Conservation (phyloP, 73 alveolate genomes). For the Paramecium biaurelia region DNA sequence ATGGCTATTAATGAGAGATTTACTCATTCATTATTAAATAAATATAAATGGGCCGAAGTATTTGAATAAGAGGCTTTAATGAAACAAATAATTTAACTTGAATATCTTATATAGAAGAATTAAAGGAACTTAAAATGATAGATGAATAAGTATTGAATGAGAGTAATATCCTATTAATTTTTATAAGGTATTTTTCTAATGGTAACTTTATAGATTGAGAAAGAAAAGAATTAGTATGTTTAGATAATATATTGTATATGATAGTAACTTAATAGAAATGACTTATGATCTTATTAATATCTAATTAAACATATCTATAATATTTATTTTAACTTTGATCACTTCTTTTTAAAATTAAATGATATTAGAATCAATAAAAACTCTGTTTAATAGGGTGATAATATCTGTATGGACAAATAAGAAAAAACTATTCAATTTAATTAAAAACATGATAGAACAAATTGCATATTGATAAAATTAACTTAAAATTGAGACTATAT, state of each 20-base stretch:
- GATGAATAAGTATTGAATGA: constrained; percentile 95
- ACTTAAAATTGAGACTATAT: too few species aligned
- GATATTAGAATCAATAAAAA: neutral
- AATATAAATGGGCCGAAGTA: constrained; percentile 96
- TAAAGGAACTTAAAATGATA: constrained; percentile 84
- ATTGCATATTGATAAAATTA: too few species aligned
- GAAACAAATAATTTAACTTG: neutral
- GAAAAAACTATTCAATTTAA: too few species aligned
- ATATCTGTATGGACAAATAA: too few species aligned
- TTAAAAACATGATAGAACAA: too few species aligned
- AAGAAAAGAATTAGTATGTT: constrained; percentile 16
- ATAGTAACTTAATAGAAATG: too few species aligned
- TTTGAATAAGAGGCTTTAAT: constrained; percentile 97
- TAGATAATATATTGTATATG: neutral
- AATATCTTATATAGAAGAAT: neutral
- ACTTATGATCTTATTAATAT: too few species aligned
- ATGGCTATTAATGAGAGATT: constrained; percentile 66
- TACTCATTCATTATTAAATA: constrained; percentile 92
- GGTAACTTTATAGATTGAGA: constrained; percentile 96
- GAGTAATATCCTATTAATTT: constrained; percentile 90
- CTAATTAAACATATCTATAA: too few species aligned
- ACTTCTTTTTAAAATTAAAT: neutral
- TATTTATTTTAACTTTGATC: neutral
- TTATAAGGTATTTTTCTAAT: constrained; percentile 95
- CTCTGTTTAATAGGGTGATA: neutral